Percentiles rank a stretch among this genome's conserved stretches.
Conservation (phyloP, 106 monocot species). For the Xerophyta viscosa region DNA sequence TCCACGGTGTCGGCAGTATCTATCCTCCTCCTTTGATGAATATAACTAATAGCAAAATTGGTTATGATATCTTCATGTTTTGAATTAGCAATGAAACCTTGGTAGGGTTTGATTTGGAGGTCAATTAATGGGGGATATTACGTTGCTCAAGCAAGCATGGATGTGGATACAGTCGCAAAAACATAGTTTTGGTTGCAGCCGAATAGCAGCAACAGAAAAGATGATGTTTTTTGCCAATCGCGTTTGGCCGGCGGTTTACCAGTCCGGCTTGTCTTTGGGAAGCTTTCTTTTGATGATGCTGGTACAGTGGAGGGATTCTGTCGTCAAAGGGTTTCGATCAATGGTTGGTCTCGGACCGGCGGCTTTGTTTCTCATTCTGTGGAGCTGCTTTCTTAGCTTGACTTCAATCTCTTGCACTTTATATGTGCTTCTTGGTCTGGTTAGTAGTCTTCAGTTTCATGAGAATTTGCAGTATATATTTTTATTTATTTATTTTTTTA, state of each 20-base stretch:
- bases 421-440: constrained; percentile 67
- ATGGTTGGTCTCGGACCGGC: constrained; percentile 44
- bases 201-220: constrained; percentile 25
- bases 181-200: constrained; percentile 31
- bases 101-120: no score
- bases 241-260: constrained; percentile 68
- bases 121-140: constrained; percentile 54
- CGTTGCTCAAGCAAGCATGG: constrained; percentile 75
- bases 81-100: no score
- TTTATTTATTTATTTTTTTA: no score
- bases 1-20: no score
- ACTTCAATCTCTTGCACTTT: constrained; percentile 43
- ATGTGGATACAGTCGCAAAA: constrained; percentile 62
- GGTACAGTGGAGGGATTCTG: constrained; percentile 64
- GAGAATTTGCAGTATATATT: neutral
- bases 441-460: constrained; percentile 21
- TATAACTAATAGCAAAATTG: no score
- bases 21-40: no score
- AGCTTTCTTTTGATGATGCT: constrained; percentile 33
- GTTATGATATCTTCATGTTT: no score
- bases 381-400: constrained; percentile 82
- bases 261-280: constrained; percentile 28
- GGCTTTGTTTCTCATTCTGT: constrained; percentile 63
- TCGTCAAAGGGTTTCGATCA: constrained; percentile 45
- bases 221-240: constrained; percentile 35